Conservation (phyloP, 345 rosid species). For the Rhodomyrtus tomentosa region DNA sequence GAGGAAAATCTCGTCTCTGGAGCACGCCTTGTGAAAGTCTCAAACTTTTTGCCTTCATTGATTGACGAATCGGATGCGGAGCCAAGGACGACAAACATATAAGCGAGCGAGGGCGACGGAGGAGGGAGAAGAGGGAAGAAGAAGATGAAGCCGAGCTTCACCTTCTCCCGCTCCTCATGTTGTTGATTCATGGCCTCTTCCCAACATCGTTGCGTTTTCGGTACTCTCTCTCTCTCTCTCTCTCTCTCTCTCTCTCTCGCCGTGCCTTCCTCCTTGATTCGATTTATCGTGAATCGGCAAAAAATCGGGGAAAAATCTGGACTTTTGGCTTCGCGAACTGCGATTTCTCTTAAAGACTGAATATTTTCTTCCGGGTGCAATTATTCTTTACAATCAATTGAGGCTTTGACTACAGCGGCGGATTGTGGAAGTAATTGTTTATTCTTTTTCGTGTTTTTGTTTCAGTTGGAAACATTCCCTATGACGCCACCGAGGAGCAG, state of each 20-base stretch:
- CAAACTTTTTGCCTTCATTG: background rate
- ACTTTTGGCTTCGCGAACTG: background rate
- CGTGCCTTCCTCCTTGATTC: background rate
- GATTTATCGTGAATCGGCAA: background rate
- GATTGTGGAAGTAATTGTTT: background rate
- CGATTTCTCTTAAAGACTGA: background rate
- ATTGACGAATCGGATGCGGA: background rate
- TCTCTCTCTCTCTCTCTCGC: background rate
- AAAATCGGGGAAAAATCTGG: background rate
- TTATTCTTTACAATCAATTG: background rate
- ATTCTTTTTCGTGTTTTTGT: background rate
- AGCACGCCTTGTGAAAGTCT: background rate
- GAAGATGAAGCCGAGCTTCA: constrained; percentile 63
- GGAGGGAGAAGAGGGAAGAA: constrained; percentile 13
- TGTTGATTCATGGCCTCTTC: constrained; percentile 69
- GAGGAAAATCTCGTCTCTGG: background rate
- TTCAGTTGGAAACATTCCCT: constrained; percentile 97
- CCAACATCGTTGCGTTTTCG: constrained; percentile 97
- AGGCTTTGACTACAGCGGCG: background rate
- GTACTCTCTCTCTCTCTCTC: constrained; percentile 20
- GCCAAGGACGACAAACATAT: background rate
- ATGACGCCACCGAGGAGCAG: constrained; percentile 96
- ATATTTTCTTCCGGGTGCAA: background rate
- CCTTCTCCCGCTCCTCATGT: constrained; percentile 43
- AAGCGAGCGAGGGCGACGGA: background rate